Percentiles rank a stretch among this genome's conserved stretches.
phyloP scores from a whole-genome alignment of 2,329 filamentous ascomycete species.

The Cryphonectria radicalis region DNA sequence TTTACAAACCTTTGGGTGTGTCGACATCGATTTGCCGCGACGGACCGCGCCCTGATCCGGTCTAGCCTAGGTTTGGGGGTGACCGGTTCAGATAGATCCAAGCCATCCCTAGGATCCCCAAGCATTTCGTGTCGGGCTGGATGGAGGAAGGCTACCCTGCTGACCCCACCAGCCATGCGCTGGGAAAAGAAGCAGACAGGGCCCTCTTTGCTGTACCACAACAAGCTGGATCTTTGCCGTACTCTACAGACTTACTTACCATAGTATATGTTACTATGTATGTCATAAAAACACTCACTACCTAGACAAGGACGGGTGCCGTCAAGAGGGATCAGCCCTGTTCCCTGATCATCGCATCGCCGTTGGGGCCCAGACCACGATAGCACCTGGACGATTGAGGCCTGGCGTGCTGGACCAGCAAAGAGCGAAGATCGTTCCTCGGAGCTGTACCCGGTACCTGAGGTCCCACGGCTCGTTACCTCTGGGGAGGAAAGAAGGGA shows the following conservation, averaged over 20 bases:
- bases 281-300: background rate
- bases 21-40: slow-evolving; percentile 5
- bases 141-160: background rate
- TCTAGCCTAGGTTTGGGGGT: slow-evolving; percentile 3
- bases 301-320: background rate
- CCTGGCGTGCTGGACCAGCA: background rate
- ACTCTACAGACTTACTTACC: no score
- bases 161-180: background rate
- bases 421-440: background rate
- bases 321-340: background rate
- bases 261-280: no score
- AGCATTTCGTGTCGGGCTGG: background rate
- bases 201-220: background rate
- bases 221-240: background rate
- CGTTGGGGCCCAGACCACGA: background rate
- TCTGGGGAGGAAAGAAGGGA: background rate
- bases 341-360: background rate
- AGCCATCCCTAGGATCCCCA: slow-evolving; percentile 4
- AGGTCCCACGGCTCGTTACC: background rate
- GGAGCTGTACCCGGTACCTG: background rate
- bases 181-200: background rate
- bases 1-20: background rate
- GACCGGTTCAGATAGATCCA: background rate
- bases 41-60: slow-evolving; percentile 5
- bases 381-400: background rate